Percentiles rank a stretch among this genome's conserved stretches.
These are phyloP conservation scores for Neolentinus lepideus DNA, from an alignment of 1,284 basidiomycete genomes.

Conservation along the genomic window DNA sequence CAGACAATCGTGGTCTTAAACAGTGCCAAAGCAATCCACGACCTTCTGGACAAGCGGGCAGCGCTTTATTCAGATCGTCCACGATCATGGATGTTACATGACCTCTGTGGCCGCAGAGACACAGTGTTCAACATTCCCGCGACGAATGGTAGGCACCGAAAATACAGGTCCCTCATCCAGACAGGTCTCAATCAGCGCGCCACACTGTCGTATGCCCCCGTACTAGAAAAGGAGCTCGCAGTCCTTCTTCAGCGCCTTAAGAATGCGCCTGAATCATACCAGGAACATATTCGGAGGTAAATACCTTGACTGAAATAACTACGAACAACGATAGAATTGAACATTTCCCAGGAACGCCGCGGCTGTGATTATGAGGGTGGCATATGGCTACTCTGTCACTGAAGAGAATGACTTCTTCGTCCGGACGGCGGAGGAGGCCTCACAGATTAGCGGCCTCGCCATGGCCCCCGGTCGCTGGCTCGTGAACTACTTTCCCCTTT, in stretches of 20 bases:
- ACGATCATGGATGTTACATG: neutral
- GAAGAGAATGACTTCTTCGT: slow-evolving; percentile 26
- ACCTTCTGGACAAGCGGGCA: slow-evolving; percentile 5
- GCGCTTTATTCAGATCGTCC: slow-evolving; percentile 4
- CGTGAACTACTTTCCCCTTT: slow-evolving; percentile 12
- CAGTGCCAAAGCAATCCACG: slow-evolving; percentile 2
- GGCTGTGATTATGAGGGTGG: slow-evolving; percentile 25
- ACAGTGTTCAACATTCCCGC: slow-evolving; percentile 9
- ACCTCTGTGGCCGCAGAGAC: slow-evolving; percentile 5
- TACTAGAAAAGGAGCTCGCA: slow-evolving; percentile 4
- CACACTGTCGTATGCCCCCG: slow-evolving; percentile 2
- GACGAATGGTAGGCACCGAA: slow-evolving; percentile 6
- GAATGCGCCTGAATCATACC: slow-evolving; percentile 1
- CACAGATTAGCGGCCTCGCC: slow-evolving; percentile 1
- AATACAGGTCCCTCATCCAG: slow-evolving; percentile 8
- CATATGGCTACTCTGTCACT: slow-evolving; percentile 27
- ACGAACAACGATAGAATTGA: slow-evolving; percentile 28
- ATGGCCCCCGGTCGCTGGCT: slow-evolving; percentile 9
- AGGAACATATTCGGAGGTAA: slow-evolving; percentile 8
- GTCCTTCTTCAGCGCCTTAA: slow-evolving; percentile 4
- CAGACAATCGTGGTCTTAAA: slow-evolving; percentile 6
- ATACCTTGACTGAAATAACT: slow-evolving; percentile 31
- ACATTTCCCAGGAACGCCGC: slow-evolving; percentile 29
- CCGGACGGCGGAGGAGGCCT: slow-evolving; percentile 4
- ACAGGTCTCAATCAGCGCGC: slow-evolving; percentile 2